These are phyloP conservation scores for Vitis hybrid DNA, from an alignment of 177 flowering plant genomes.

Conservation along the genomic window DNA sequence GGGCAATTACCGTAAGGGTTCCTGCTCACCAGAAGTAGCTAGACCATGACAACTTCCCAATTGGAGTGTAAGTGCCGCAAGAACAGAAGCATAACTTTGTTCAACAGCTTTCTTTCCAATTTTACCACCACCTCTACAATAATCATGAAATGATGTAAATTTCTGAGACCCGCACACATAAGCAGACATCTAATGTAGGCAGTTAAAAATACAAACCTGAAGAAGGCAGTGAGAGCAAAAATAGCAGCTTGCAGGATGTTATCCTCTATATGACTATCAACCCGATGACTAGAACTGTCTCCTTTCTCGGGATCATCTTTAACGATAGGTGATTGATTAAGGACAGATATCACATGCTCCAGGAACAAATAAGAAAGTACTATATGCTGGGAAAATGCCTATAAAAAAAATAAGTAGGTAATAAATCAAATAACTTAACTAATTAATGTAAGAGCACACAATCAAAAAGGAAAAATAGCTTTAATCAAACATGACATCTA, in stretches of 20 bases:
- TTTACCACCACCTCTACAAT: constrained; percentile 93
- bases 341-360: constrained; percentile 70
- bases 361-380: constrained; percentile 71
- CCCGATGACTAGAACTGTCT: constrained; percentile 33
- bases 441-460: background rate
- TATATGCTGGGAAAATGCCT: constrained; percentile 95
- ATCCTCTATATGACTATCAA: constrained; percentile 41
- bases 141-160: background rate
- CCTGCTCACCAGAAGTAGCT: constrained; percentile 68
- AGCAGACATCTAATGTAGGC: constrained; percentile 6
- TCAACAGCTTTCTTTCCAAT: constrained; percentile 86
- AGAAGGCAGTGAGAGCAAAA: constrained; percentile 83
- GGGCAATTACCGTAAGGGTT: constrained; percentile 63
- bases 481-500: background rate
- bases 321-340: constrained; percentile 46
- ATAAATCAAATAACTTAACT: background rate
- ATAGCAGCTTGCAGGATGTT: constrained; percentile 73
- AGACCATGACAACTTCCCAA: constrained; percentile 81
- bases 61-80: constrained; percentile 72
- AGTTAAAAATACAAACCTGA: constrained; percentile 52
- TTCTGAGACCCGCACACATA: background rate
- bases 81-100: constrained; percentile 77
- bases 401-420: constrained; percentile 8
- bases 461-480: background rate
- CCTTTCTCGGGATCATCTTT: constrained; percentile 55